Evolutionary conservation across 2,329 filamentous ascomycete species (phyloP), one percentile per base, ranked within the genome.

Genomic region (Fusarium palustre): DNA sequence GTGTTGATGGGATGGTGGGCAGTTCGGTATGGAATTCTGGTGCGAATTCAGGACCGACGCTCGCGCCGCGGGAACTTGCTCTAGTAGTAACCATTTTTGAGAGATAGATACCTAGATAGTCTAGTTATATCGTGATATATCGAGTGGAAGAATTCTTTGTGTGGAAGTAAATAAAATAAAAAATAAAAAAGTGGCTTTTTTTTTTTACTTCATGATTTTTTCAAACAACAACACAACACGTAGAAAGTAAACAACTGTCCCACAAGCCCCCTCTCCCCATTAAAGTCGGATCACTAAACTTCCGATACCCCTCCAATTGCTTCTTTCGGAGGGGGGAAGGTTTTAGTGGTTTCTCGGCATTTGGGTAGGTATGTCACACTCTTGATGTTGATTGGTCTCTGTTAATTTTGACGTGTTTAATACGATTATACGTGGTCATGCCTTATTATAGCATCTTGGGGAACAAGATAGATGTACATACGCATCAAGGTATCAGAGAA

Each of bases 61-160:
- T 75, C 63, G 71, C 74, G 54, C 77, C 73, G 68, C 76, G 78
- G 31, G 76, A 76, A 47, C 78, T 76, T 12, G 79, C 71, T 68
- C 80, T 77, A 10, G 80, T 81, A 60, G 69, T 80, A 64, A 81
- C 80, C 79, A 81, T 81, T 41, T 38, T 68, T 49, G 24, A 25
- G 24, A 25, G 24, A 25, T n/a, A 28, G 25, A 9, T 28, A 28
- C 10, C 28, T 28, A 25, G 24, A 25, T 3, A 30, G 9, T 30
- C 10, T 30, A 30, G 28, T 10, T 30, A 30, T 30, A 30, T 30
- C 28, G 28, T 30, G 28, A 25, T 25, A 7, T 6, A 25, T 25
- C 24, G 7, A 25, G 24, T 25, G 7, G 24, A 25, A 30, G 28
- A 11, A 30, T 30, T 30, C 28, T 30, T n/a, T 55, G 22, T 34